A percentile compares a stretch with the other conserved stretches of the same genome.
Conservation (phyloP, 768 basidiomycete species). For the Pleurotus tuber-regium region DNA sequence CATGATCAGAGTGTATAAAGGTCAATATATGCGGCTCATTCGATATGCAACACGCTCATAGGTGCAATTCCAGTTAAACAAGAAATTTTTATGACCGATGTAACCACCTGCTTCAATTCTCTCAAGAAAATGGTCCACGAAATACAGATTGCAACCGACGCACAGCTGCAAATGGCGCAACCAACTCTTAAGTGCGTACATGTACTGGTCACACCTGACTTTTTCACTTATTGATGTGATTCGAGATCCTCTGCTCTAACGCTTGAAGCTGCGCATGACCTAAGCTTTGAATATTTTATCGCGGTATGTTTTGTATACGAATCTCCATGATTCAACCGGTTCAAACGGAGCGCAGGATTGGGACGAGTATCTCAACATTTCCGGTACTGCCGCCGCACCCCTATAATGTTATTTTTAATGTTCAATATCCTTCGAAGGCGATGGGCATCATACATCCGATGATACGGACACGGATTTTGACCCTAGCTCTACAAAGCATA, state of each 20-base stretch:
- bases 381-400: too few species aligned
- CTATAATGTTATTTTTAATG: too few species aligned
- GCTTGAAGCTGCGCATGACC: slow-evolving; percentile 44
- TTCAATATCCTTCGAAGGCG: slow-evolving; percentile 7
- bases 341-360: slow-evolving; percentile 48
- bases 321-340: neutral
- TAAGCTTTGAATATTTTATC: slow-evolving; percentile 63
- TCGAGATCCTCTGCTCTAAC: slow-evolving; percentile 50
- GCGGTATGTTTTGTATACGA: slow-evolving; percentile 33
- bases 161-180: slow-evolving; percentile 70
- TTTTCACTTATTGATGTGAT: slow-evolving; percentile 5
- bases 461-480: slow-evolving; percentile 51
- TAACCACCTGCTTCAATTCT: slow-evolving; percentile 70
- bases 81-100: slow-evolving; percentile 79
- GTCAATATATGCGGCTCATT: slow-evolving; percentile 22
- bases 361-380: slow-evolving; percentile 57
- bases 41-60: neutral
- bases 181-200: slow-evolving; percentile 54
- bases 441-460: slow-evolving; percentile 20
- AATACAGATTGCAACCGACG: slow-evolving; percentile 45
- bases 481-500: slow-evolving; percentile 30
- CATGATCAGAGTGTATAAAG: slow-evolving; percentile 44
- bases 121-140: slow-evolving; percentile 80
- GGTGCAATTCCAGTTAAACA: slow-evolving; percentile 60
- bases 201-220: neutral